Evolutionary conservation across 495 filamentous ascomycete species (phyloP), one percentile per base, ranked within the genome.

Genomic region (Parathielavia hyrcaniae): DNA sequence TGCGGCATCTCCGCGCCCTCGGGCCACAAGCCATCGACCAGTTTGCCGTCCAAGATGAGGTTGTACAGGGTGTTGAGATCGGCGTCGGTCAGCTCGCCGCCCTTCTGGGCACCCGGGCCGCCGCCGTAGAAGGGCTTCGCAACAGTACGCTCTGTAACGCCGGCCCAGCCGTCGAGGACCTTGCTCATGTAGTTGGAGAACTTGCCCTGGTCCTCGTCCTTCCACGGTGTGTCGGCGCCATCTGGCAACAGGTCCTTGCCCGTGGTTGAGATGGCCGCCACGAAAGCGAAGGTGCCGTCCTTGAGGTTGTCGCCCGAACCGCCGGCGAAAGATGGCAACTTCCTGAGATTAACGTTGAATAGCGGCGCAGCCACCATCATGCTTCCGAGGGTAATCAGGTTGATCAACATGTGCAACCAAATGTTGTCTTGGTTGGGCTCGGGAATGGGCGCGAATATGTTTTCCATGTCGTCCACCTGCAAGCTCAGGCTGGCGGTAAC

Each of bases 401-500:
- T 58, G 16, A 67, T 39, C 20, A 73, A 46, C 16, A 73, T 45
- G 17, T 61, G n/a, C 16, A 61, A n/a, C 70, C 64, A 71, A 3
- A 32, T 46, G 35, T 67, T 47, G 44, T 59, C 44, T 5, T 56
- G 2, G 10, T 61, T 48, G n/a, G n/a, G n/a, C 13, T 64, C 53
- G 16, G 66, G 60, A 22, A 73, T 34, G 0, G 72, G 69, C 23
- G 66, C 68, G 50, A 75, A 73, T 11, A 23, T 67, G 32, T 71
- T 56, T 57, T 69, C 64, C 20, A 72, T 47, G 43, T 69, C 45
- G 8, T 58, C 23, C 26, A 66, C 60, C 14, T 26, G 12, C 20
- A 20, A 20, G 58, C 43, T 54, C 13, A 62, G 48, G 17, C 50
- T 4, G 9, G 11, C n/a, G 32, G 19, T 35, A n/a, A 45, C 44